Percentiles rank a stretch among this genome's conserved stretches.
Evolutionary conservation across 2,329 filamentous ascomycete species (phyloP).

Genomic region (Fusarium sp.): DNA sequence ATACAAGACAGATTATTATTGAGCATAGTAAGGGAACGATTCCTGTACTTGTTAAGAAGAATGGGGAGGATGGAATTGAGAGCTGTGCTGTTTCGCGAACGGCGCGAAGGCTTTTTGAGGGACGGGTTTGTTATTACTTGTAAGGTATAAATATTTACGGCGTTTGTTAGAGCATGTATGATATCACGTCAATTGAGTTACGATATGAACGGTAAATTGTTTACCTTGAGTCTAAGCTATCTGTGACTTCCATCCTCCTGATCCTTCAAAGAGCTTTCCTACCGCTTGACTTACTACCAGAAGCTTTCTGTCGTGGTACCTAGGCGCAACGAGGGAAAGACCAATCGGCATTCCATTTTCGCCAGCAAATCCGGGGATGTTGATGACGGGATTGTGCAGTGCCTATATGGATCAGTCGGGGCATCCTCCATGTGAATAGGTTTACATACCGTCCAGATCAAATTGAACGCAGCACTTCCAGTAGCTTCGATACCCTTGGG

Average conservation of each 20-base stretch:
- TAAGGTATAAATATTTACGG: not conserved
- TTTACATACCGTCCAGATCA: slow-evolving; percentile 56
- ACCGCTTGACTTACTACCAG: not conserved
- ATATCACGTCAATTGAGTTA: not conserved
- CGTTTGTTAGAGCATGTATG: not conserved
- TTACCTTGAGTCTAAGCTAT: not conserved
- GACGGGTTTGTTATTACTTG: slow-evolving; percentile 44
- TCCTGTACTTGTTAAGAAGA: slow-evolving; percentile 19
- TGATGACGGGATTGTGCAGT: slow-evolving; percentile 25
- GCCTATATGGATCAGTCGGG: not conserved
- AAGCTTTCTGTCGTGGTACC: slow-evolving; percentile 30
- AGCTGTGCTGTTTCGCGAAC: slow-evolving; percentile 47
- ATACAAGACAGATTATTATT: slow-evolving; percentile 26
- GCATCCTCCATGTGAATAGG: fast-evolving
- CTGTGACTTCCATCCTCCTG: not conserved
- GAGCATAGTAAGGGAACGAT: slow-evolving; percentile 46
- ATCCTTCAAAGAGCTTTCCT: not conserved
- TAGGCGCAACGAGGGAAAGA: slow-evolving; percentile 20
- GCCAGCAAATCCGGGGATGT: slow-evolving; percentile 29
- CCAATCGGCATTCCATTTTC: slow-evolving; percentile 32
- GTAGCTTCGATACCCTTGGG: slow-evolving; percentile 61
- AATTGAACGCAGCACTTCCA: slow-evolving; percentile 61
- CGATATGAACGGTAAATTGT: not conserved
- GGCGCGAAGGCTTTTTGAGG: slow-evolving; percentile 48
- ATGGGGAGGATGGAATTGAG: slow-evolving; percentile 27